Evolutionary conservation across 1,139 yeast species (phyloP).

Genomic region (Geotrichum candidum): DNA sequence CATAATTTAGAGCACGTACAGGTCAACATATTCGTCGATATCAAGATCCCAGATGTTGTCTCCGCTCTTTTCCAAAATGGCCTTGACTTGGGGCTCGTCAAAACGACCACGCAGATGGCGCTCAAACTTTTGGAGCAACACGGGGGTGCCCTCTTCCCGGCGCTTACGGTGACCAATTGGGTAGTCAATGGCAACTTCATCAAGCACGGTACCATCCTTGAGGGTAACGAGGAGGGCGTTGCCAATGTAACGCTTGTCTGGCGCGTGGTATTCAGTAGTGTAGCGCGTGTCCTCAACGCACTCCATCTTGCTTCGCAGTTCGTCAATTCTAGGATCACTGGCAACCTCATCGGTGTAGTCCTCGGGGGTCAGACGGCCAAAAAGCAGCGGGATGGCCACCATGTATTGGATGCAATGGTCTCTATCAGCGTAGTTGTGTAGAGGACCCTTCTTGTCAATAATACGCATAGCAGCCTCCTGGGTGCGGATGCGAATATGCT

Average conservation of each 20-base stretch:
- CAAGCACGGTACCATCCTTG: conserved; percentile 49
- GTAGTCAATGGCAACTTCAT: conserved; percentile 49
- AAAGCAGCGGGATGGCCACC: conserved; percentile 51
- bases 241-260: conserved; percentile 52
- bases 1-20: conserved; percentile 34
- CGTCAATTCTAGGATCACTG: conserved; percentile 47
- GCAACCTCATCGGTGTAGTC: conserved; percentile 51
- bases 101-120: conserved; percentile 46
- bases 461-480: conserved; percentile 57
- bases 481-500: conserved; percentile 46
- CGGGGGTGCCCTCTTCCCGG: conserved; percentile 55
- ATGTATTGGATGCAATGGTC: conserved; percentile 60
- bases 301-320: conserved; percentile 47
- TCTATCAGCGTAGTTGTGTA: conserved; percentile 56
- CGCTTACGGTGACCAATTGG: conserved; percentile 56
- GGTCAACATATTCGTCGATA: conserved; percentile 46
- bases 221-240: conserved; percentile 47
- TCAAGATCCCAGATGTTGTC: conserved; percentile 39
- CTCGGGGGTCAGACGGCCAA: conserved; percentile 51
- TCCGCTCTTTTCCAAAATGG: conserved; percentile 37
- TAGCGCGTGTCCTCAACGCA: conserved; percentile 47
- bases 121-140: conserved; percentile 45
- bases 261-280: conserved; percentile 50
- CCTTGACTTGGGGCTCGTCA: conserved; percentile 36
- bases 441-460: conserved; percentile 53